These are phyloP conservation scores for Endoconidiophora laricicola DNA, from an alignment of 2,329 filamentous ascomycete genomes.

Conservation along the genomic window DNA sequence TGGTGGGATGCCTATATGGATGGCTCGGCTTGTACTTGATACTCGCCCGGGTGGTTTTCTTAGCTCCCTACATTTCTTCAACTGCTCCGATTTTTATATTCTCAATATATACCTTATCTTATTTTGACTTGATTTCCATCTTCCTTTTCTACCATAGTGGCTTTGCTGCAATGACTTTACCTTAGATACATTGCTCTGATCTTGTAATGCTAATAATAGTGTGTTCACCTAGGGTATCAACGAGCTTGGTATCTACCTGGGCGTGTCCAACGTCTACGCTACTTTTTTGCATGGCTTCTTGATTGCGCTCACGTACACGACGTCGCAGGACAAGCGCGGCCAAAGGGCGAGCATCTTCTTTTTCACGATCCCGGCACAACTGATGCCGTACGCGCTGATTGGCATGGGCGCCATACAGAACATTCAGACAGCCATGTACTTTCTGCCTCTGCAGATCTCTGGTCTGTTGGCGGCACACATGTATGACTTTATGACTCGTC, in stretches of 20 bases:
- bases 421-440: conserved; percentile 37
- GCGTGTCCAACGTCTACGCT: conserved; percentile 10
- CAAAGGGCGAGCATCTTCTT: conserved; percentile 64
- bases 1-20: conserved; percentile 62
- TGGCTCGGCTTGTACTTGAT: conserved; percentile 46
- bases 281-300: conserved; percentile 50
- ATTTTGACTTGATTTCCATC: neutral
- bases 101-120: neutral
- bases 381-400: conserved; percentile 67
- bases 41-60: conserved; percentile 40
- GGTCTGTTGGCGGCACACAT: conserved; percentile 53
- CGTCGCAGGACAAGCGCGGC: conserved; percentile 69
- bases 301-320: conserved; percentile 69
- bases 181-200: neutral
- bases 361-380: conserved; percentile 65
- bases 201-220: neutral
- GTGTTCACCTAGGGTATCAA: conserved; percentile 8
- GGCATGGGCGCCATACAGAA: conserved; percentile 48
- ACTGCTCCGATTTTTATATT: conserved; percentile 11
- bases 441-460: conserved; percentile 48
- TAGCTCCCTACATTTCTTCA: conserved; percentile 42
- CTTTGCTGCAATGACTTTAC: neutral
- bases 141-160: neutral
- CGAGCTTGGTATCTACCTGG: conserved; percentile 10
- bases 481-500: conserved; percentile 73